Conservation (phyloP, 352 stramenopile species). For the Pythium aquatile region DNA sequence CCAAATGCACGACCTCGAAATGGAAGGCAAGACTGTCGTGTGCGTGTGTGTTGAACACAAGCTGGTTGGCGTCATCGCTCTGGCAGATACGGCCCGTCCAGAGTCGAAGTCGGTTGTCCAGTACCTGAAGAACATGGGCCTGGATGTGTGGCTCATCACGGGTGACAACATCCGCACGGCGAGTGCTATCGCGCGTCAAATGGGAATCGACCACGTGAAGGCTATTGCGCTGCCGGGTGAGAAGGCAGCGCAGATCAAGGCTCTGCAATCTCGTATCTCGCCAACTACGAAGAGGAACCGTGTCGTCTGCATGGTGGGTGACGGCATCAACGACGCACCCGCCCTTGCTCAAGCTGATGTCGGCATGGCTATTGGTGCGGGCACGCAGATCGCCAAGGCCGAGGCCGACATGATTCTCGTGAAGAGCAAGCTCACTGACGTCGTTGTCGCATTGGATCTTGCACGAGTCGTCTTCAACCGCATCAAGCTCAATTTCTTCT, state of each 20-base stretch:
- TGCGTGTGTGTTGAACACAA: conserved; percentile 71
- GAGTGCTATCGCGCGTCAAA: conserved; percentile 80
- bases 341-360: conserved; percentile 91
- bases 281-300: conserved; percentile 69
- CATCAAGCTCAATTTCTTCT: conserved; percentile 88
- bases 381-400: conserved; percentile 88
- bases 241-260: conserved; percentile 92
- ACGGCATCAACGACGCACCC: conserved; percentile 96
- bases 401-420: conserved; percentile 89
- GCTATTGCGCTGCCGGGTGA: conserved; percentile 91
- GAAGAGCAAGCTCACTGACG: conserved; percentile 78
- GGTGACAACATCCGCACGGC: conserved; percentile 94
- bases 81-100: conserved; percentile 72
- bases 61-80: conserved; percentile 68
- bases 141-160: conserved; percentile 87
- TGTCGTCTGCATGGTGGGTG: conserved; percentile 91
- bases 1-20: conserved; percentile 80
- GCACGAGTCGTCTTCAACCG: conserved; percentile 78
- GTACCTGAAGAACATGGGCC: conserved; percentile 74
- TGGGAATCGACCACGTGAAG: conserved; percentile 88
- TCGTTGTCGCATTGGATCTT: conserved; percentile 83
- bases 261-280: conserved; percentile 67
- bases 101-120: conserved; percentile 74
- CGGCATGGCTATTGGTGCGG: conserved; percentile 90
- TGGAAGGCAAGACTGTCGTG: conserved; percentile 85